Conservation (phyloP, 1,139 yeast genomes). For the Taphrina flavorubra region DNA sequence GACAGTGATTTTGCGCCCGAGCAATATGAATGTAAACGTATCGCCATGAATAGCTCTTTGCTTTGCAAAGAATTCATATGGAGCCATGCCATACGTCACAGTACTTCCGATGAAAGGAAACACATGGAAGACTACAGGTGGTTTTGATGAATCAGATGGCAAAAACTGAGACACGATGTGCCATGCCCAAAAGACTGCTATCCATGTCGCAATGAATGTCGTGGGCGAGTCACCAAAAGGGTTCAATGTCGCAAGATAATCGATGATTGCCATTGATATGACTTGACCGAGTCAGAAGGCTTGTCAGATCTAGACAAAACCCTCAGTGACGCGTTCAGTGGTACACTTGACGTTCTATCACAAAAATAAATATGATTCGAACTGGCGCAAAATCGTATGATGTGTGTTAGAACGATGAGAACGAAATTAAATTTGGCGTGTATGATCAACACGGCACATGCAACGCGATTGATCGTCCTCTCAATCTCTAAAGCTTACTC, state of each 20-base stretch:
- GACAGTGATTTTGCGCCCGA: slow-evolving; percentile 94
- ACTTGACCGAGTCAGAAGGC: too few species aligned
- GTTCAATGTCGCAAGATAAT: slow-evolving; percentile 24
- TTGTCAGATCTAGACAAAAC: background rate
- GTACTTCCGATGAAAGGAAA: slow-evolving; percentile 97
- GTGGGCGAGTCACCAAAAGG: slow-evolving; percentile 38
- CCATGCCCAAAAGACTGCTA: slow-evolving; percentile 40
- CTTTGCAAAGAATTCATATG: slow-evolving; percentile 76
- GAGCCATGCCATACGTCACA: slow-evolving; percentile 84
- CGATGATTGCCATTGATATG: slow-evolving; percentile 33
- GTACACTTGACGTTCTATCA: too few species aligned
- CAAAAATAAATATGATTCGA: too few species aligned
- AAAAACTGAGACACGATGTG: slow-evolving; percentile 40
- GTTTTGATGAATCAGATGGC: slow-evolving; percentile 59
- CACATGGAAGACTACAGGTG: slow-evolving; percentile 89
- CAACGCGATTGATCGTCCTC: too few species aligned
- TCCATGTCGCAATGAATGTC: slow-evolving; percentile 32
- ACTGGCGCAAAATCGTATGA: background rate
- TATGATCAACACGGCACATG: background rate
- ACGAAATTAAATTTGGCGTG: slow-evolving; percentile 1
- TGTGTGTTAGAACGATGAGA: slow-evolving; percentile 1
- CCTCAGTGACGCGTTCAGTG: too few species aligned
- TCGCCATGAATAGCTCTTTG: slow-evolving; percentile 66
- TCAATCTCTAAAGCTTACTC: too few species aligned
- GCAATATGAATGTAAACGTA: slow-evolving; percentile 82